A percentile compares a stretch with the other conserved stretches of the same genome.
These are phyloP conservation scores for Leishmania amazonensis DNA, from an alignment of 208 protist species.

Conservation along the genomic window DNA sequence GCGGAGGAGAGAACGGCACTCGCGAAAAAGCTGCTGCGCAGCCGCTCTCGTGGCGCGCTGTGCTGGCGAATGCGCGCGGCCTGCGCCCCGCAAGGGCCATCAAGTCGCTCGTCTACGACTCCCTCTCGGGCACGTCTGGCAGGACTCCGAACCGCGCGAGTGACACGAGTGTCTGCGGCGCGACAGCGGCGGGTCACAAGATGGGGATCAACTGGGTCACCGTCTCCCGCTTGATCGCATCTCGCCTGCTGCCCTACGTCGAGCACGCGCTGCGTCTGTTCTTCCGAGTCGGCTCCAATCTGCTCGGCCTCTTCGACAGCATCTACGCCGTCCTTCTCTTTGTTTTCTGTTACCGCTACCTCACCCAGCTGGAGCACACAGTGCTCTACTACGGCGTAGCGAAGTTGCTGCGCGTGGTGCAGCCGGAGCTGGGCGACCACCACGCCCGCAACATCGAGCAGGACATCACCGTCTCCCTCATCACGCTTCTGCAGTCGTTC, in stretches of 20 bases:
- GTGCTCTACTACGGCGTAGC: conserved; percentile 73
- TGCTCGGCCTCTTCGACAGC: conserved; percentile 62
- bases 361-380: conserved; percentile 69
- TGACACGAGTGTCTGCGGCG: background rate
- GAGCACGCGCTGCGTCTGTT: conserved; percentile 23
- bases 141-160: background rate
- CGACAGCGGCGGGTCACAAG: background rate
- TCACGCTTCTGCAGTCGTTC: conserved; percentile 68
- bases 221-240: conserved; percentile 31
- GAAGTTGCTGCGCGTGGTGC: conserved; percentile 56
- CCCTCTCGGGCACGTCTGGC: conserved; percentile 6
- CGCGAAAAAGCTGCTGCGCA: background rate
- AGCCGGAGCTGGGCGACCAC: conserved; percentile 46
- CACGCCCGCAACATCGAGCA: conserved; percentile 68
- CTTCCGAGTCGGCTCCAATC: conserved; percentile 32
- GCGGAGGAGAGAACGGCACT: background rate
- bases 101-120: conserved; percentile 23
- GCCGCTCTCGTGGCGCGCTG: background rate
- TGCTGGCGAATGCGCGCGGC: background rate
- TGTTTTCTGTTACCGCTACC: conserved; percentile 56
- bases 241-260: conserved; percentile 40
- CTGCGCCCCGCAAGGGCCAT: conserved; percentile 4
- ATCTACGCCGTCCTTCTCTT: conserved; percentile 71
- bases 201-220: conserved; percentile 42
- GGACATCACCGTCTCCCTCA: conserved; percentile 67